Evolutionary conservation across 2,329 filamentous ascomycete species (phyloP).

Genomic region (Iodosphaeria phyllophila): DNA sequence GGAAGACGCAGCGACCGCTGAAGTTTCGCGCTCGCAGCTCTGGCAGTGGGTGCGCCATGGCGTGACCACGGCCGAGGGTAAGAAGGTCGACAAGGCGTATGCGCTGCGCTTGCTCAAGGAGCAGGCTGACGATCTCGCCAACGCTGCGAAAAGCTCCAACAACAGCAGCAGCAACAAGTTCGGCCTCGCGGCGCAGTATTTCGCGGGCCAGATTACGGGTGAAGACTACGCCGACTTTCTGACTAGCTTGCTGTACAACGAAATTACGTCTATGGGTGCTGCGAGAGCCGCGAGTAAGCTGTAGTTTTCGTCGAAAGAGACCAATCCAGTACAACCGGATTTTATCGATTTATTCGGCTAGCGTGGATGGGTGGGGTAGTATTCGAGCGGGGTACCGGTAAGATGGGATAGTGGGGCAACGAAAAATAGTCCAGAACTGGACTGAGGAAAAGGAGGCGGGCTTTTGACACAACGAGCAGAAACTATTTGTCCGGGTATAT

Average conservation of each 20-base stretch:
- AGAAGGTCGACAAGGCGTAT: constrained; percentile 84
- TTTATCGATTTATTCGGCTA: too few species aligned
- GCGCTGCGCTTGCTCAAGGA: constrained; percentile 74
- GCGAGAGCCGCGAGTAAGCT: constrained; percentile 15
- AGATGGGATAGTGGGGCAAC: too few species aligned
- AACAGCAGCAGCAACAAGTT: constrained; percentile 92
- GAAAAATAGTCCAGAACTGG: too few species aligned
- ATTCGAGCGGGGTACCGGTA: too few species aligned
- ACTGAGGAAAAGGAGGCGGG: too few species aligned
- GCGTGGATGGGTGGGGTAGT: too few species aligned
- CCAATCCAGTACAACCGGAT: too few species aligned
- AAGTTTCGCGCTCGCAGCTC: constrained; percentile 84
- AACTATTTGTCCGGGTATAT: too few species aligned
- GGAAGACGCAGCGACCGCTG: constrained; percentile 92
- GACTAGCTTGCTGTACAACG: constrained; percentile 32
- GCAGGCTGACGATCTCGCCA: constrained; percentile 55
- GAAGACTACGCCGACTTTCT: constrained; percentile 97
- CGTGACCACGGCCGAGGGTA: constrained; percentile 67
- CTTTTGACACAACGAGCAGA: too few species aligned
- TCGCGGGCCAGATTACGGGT: constrained; percentile 79
- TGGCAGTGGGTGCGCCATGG: constrained; percentile 84
- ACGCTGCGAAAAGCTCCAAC: constrained; percentile 68
- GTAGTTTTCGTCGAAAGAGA: too few species aligned
- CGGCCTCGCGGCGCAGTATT: constrained; percentile 80
- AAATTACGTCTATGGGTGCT: constrained; percentile 14